Evolutionary conservation across 148 eudicot genomes (phyloP), one percentile per base, ranked within the genome.

Genomic region (Rhododendron griersonianum): DNA sequence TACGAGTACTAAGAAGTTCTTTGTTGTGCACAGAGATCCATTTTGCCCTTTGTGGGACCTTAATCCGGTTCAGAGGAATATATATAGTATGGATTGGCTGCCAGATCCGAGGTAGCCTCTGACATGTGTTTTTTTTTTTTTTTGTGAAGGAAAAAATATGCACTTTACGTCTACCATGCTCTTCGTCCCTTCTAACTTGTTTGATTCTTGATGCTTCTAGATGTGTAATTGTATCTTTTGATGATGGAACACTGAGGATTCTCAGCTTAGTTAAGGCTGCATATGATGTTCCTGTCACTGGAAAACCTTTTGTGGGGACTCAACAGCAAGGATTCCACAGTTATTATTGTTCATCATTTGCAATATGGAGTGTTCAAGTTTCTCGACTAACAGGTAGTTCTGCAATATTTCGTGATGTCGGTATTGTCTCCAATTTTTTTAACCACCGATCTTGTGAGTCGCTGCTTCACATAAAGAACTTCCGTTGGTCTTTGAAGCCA

Each of bases 21-120:
- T 80, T 15, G 23, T 85, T 74, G 77, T 82, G 84, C 86, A 87
- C 93, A 97, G 99, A 47, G 99, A 97, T 80, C 99, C 98, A 83
- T 97, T 93, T 84, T 91, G 90, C 74, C 96, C 99, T 76, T 78
- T 97, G 84, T 93, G 98, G 98, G 93, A 93, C 84, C 89, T 92
- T 81, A 89, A 89, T 86, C 87, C 95, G 59, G 85, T 90, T 23
- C 94, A 89, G 77, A 89, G 89, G 86, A 88, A 55, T 59, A 89
- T 92, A 84, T 95, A 87, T 89, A 88, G 96, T 89, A 88, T 97
- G 88, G 99, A 97, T 87, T 97, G 99, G 99, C 85, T 93, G 73
- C 93, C 95, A 78, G 91, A 97, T 89, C 99, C 98, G 84, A 93
- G 95, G 99, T 96, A 92, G 69, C 30, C 15, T 81, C 74, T 50